These are phyloP conservation scores for Epithele typhae DNA, from an alignment of 768 basidiomycete species.

Conservation along the genomic window DNA sequence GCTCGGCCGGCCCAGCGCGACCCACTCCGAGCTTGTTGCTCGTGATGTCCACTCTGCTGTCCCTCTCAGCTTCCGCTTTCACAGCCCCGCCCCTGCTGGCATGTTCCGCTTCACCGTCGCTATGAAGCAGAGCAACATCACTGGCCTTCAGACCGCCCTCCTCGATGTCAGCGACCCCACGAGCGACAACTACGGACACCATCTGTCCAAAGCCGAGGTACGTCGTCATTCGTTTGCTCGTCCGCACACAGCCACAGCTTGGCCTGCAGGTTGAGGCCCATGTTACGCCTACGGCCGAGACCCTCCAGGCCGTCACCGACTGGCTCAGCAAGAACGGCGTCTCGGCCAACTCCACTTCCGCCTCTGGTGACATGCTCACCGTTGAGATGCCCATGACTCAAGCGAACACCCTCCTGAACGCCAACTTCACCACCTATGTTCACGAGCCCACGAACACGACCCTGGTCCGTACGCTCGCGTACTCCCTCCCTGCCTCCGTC, in stretches of 20 bases:
- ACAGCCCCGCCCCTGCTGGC: not conserved
- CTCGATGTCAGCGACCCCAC: constrained; percentile 35
- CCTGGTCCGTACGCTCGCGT: constrained; percentile 31
- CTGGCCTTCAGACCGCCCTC: constrained; percentile 30
- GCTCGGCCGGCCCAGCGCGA: constrained; percentile 13
- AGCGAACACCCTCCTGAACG: constrained; percentile 2
- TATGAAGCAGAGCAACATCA: constrained; percentile 29
- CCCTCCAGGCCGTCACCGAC: constrained; percentile 2
- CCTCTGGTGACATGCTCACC: constrained; percentile 27
- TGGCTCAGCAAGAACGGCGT: constrained; percentile 6
- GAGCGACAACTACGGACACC: constrained; percentile 23
- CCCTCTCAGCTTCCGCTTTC: not conserved
- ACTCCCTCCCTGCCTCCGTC: constrained; percentile 31
- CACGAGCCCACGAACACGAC: constrained; percentile 26
- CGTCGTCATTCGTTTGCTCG: not conserved
- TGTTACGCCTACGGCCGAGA: not conserved
- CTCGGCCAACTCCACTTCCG: not conserved
- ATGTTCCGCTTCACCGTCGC: constrained; percentile 21
- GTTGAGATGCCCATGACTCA: constrained; percentile 24
- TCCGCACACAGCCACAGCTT: too few species aligned
- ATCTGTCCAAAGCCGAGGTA: constrained; percentile 13
- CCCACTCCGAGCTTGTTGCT: constrained; percentile 4
- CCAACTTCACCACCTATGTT: constrained; percentile 21
- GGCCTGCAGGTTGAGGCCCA: not conserved
- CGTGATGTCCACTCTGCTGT: not conserved